Evolutionary conservation across 805 yeast genomes (phyloP).

Genomic region (Spathaspora boniae): DNA sequence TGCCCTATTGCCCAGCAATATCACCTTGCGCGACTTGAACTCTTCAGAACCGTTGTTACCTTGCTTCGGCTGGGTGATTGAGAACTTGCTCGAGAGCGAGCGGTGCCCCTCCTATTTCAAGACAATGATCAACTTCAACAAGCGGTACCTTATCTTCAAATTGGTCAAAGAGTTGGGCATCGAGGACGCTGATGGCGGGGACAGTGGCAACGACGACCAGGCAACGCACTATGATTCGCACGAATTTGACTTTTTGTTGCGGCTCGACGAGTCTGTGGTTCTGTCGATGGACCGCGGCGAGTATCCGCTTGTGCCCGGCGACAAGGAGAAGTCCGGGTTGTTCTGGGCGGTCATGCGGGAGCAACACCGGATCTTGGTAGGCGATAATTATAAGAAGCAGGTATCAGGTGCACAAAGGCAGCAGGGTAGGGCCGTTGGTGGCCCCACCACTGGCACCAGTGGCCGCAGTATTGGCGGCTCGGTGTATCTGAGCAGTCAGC

Average conservation of each 20-base stretch:
- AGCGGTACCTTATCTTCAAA: slow-evolving; percentile 43
- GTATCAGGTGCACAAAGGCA: slow-evolving; percentile 8
- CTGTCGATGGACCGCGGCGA: slow-evolving; percentile 50
- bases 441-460: too few relatives aligned
- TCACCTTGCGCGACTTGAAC: slow-evolving; percentile 25
- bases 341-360: slow-evolving; percentile 29
- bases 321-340: slow-evolving; percentile 22
- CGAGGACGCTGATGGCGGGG: slow-evolving; percentile 27
- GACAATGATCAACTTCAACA: slow-evolving; percentile 77
- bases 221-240: slow-evolving; percentile 29
- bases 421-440: too few relatives aligned
- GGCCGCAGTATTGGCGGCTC: too few relatives aligned
- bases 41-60: slow-evolving; percentile 58
- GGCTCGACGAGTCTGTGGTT: slow-evolving; percentile 36
- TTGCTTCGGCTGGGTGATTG: slow-evolving; percentile 89
- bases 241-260: slow-evolving; percentile 52
- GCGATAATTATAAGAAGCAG: slow-evolving; percentile 31
- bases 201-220: slow-evolving; percentile 9
- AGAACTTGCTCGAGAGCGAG: slow-evolving; percentile 63
- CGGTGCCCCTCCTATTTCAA: slow-evolving; percentile 71
- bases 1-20: slow-evolving; percentile 27
- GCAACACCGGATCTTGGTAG: slow-evolving; percentile 28
- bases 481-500: not conserved
- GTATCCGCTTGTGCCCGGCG: slow-evolving; percentile 34
- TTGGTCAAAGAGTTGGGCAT: slow-evolving; percentile 36